Evolutionary conservation across 2,329 filamentous ascomycete species (phyloP).

Genomic region (Exserohilum rostratum): DNA sequence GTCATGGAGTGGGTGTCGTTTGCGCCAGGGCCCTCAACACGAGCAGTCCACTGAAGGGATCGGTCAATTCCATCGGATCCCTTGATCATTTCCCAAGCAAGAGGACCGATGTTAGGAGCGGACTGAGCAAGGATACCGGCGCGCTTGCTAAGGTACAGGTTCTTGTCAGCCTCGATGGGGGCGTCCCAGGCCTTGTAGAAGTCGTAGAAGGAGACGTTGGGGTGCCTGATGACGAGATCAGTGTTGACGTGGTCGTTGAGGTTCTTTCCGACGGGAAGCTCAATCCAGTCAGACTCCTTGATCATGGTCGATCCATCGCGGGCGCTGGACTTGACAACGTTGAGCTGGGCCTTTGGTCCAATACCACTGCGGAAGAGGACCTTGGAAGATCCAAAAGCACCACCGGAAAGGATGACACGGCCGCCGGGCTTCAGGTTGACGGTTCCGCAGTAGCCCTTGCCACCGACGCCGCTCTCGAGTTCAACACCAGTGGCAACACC

Average conservation of each 20-base stretch:
- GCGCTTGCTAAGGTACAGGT: constrained; percentile 53
- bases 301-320: constrained; percentile 53
- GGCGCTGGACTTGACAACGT: constrained; percentile 52
- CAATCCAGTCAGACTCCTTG: constrained; percentile 55
- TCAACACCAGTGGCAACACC: constrained; percentile 71
- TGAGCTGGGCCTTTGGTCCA: constrained; percentile 61
- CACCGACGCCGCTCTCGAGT: constrained; percentile 65
- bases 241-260: constrained; percentile 64
- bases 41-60: constrained; percentile 70
- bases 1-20: constrained; percentile 50
- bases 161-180: constrained; percentile 49
- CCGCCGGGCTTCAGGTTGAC: constrained; percentile 66
- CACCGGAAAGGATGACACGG: constrained; percentile 71
- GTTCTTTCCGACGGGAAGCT: constrained; percentile 59
- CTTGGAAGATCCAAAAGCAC: constrained; percentile 72
- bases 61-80: constrained; percentile 65
- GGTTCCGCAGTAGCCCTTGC: constrained; percentile 60
- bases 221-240: constrained; percentile 59
- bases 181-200: constrained; percentile 66
- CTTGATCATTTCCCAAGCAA: constrained; percentile 66
- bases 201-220: constrained; percentile 65
- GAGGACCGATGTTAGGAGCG: constrained; percentile 68
- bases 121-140: constrained; percentile 68
- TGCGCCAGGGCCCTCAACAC: constrained; percentile 63
- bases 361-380: constrained; percentile 73